Evolutionary conservation across 352 stramenopile genomes (phyloP).

Genomic region (Phytophthora cryptogea): DNA sequence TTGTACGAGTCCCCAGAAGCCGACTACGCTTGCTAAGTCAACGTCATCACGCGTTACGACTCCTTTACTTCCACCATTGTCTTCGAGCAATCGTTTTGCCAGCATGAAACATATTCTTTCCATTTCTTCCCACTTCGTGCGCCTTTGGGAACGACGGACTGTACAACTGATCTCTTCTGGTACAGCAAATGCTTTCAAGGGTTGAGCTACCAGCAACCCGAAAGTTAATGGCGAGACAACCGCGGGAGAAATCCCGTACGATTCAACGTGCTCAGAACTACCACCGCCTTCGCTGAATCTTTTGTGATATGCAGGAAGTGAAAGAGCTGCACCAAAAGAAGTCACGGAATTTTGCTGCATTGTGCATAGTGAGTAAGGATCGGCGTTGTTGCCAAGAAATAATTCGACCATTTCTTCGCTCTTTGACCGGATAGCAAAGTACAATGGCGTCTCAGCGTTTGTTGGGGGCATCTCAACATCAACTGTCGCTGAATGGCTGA

Average conservation of each 20-base stretch:
- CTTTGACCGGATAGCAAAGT: slow-evolving; percentile 63
- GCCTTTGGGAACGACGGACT: slow-evolving; percentile 23
- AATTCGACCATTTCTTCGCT: slow-evolving; percentile 52
- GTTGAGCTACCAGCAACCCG: slow-evolving; percentile 41
- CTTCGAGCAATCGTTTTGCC: slow-evolving; percentile 36
- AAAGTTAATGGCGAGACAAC: slow-evolving; percentile 58
- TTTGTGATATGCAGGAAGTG: background rate
- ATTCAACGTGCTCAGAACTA: background rate
- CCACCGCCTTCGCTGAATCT: background rate
- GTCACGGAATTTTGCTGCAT: slow-evolving; percentile 37
- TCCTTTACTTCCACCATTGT: slow-evolving; percentile 41
- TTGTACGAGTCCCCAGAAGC: slow-evolving; percentile 55
- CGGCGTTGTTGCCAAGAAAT: slow-evolving; percentile 45
- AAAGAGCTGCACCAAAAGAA: slow-evolving; percentile 42
- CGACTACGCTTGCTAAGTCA: slow-evolving; percentile 44
- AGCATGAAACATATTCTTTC: slow-evolving; percentile 44
- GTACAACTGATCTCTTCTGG: slow-evolving; percentile 25
- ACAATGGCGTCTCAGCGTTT: slow-evolving; percentile 54
- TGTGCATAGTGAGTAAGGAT: slow-evolving; percentile 47
- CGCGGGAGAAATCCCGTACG: background rate
- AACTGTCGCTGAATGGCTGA: slow-evolving; percentile 38
- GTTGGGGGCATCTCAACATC: slow-evolving; percentile 43
- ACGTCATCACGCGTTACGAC: slow-evolving; percentile 58
- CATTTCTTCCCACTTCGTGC: slow-evolving; percentile 46
- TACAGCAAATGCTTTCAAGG: slow-evolving; percentile 31